Percentiles rank a stretch among this genome's conserved stretches.
Conservation (phyloP, 768 basidiomycete species). For the Tylopilus sp. region DNA sequence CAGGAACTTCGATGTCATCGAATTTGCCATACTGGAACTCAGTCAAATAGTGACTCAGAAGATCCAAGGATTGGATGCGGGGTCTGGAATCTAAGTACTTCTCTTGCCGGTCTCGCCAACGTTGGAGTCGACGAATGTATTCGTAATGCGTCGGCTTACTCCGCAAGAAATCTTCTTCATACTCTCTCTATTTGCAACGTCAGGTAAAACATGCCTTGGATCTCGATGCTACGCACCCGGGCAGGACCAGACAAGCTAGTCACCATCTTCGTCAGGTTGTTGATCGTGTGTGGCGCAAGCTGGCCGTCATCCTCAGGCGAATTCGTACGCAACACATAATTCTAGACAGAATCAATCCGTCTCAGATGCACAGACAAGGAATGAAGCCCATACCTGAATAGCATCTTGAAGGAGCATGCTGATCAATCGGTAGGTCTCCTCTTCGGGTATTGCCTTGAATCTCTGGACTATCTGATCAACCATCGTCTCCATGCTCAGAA, state of each 20-base stretch:
- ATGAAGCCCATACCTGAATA: constrained; percentile 54
- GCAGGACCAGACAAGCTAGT: constrained; percentile 54
- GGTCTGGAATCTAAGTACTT: constrained; percentile 77
- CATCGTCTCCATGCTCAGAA: constrained; percentile 94
- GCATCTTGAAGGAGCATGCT: constrained; percentile 87
- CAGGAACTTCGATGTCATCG: constrained; percentile 98
- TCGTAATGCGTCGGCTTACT: constrained; percentile 79
- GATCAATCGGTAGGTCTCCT: constrained; percentile 90
- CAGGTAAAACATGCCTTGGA: background rate
- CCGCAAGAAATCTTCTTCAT: constrained; percentile 85
- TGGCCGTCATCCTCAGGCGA: constrained; percentile 65
- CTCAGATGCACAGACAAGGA: background rate
- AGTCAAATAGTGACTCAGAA: constrained; percentile 86
- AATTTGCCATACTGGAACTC: constrained; percentile 98
- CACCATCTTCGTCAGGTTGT: constrained; percentile 57
- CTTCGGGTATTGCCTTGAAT: constrained; percentile 86
- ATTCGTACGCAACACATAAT: constrained; percentile 66
- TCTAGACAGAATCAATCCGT: constrained; percentile 38
- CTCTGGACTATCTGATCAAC: constrained; percentile 89
- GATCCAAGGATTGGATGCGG: constrained; percentile 78
- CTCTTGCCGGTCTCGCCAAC: constrained; percentile 92
- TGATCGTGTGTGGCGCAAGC: constrained; percentile 51
- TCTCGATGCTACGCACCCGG: constrained; percentile 42
- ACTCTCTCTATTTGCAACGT: constrained; percentile 59
- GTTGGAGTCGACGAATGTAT: constrained; percentile 85